A percentile compares a stretch with the other conserved stretches of the same genome.
Conservation (phyloP, 441 rosid species). For the Syzygium malaccense region DNA sequence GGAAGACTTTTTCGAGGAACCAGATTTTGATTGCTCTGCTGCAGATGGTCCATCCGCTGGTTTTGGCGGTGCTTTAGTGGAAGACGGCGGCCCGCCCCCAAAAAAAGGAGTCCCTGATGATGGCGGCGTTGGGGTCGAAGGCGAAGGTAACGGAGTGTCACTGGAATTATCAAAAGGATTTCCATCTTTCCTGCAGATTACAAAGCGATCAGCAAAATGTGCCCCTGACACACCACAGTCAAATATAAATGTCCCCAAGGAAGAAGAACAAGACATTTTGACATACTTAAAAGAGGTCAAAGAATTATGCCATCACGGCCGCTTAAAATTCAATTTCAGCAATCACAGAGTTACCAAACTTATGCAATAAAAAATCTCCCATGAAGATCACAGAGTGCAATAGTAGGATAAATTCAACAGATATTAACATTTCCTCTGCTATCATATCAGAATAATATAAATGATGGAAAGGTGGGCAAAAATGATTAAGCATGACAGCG, state of each 20-base stretch:
- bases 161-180: slow-evolving; percentile 68
- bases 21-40: slow-evolving; percentile 32
- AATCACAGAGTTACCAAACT: not conserved
- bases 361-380: not conserved
- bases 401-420: not conserved
- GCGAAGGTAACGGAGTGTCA: slow-evolving; percentile 42
- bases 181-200: slow-evolving; percentile 62
- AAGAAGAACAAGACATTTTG: not conserved
- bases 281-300: not conserved
- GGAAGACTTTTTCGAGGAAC: slow-evolving; percentile 28
- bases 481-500: not conserved
- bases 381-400: not conserved
- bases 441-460: not conserved
- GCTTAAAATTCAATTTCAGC: not conserved
- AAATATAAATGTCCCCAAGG: not conserved
- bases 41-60: slow-evolving; percentile 57
- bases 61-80: slow-evolving; percentile 47
- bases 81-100: slow-evolving; percentile 11
- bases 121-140: slow-evolving; percentile 34
- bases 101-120: slow-evolving; percentile 36
- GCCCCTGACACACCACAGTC: not conserved
- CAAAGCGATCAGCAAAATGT: slow-evolving; percentile 7
- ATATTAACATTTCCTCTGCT: not conserved
- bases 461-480: not conserved
- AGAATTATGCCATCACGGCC: not conserved